Conservation (phyloP, 169 alveolate genomes). For the Plasmodium falciparum region DNA sequence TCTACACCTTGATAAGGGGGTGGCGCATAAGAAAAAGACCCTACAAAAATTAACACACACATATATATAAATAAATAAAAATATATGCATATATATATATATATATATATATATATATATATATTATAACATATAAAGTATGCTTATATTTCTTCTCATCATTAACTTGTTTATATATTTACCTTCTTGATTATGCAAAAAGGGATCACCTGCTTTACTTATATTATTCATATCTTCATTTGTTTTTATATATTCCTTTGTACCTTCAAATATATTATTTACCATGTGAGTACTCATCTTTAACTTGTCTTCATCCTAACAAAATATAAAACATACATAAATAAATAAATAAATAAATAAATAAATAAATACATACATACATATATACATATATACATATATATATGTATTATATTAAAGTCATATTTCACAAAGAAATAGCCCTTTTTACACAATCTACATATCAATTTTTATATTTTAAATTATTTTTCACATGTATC, state of each 20-base stretch:
- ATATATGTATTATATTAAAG: no score
- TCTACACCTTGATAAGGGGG: conserved; percentile 30
- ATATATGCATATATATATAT: not conserved
- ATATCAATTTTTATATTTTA: no score
- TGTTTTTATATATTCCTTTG: not conserved
- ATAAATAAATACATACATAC: not conserved
- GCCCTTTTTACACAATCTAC: no score
- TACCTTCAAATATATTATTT: conserved; percentile 4
- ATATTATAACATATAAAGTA: not conserved
- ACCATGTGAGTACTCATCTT: not conserved
- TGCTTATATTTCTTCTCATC: not conserved
- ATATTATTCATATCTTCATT: conserved; percentile 12
- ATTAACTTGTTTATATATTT: conserved; percentile 1
- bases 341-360: not conserved
- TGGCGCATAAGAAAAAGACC: conserved; percentile 20
- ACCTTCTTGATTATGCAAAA: conserved; percentile 2
- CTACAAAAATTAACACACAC: not conserved
- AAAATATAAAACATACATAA: not conserved
- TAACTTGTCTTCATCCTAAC: conserved; percentile 45
- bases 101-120: not conserved
- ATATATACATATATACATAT: no score
- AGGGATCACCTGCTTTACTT: not conserved
- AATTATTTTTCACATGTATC: not conserved
- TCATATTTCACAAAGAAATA: no score
- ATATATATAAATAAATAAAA: not conserved